Conservation (phyloP, 805 yeast genomes). For the Isabelozyma rhagii region DNA sequence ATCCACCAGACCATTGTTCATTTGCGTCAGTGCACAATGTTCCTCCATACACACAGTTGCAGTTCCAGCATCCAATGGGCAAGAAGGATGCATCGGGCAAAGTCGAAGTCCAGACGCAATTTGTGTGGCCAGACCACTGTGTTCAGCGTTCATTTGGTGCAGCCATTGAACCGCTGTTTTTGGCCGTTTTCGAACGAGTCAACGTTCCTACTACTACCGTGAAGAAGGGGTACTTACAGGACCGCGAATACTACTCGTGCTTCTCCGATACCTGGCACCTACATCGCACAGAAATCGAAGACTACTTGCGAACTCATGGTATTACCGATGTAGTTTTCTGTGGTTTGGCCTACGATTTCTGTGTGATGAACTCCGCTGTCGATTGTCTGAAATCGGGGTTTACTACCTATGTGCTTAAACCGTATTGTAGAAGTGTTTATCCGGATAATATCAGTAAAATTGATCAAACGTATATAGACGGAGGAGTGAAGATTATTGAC, state of each 20-base stretch:
- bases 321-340: slow-evolving; percentile 67
- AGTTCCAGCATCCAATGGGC: slow-evolving; percentile 49
- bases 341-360: slow-evolving; percentile 84
- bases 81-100: slow-evolving; percentile 20
- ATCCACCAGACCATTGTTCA: slow-evolving; percentile 73
- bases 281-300: slow-evolving; percentile 64
- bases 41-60: slow-evolving; percentile 49
- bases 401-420: slow-evolving; percentile 56
- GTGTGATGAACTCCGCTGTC: slow-evolving; percentile 75
- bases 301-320: slow-evolving; percentile 39
- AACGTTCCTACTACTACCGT: slow-evolving; percentile 43
- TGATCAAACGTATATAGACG: slow-evolving; percentile 25
- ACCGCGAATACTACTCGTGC: slow-evolving; percentile 85
- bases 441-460: slow-evolving; percentile 37
- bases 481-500: slow-evolving; percentile 29
- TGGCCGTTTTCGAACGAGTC: slow-evolving; percentile 27
- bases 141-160: slow-evolving; percentile 71
- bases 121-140: slow-evolving; percentile 92
- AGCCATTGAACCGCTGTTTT: slow-evolving; percentile 51
- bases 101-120: slow-evolving; percentile 32
- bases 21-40: slow-evolving; percentile 68
- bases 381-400: slow-evolving; percentile 65
- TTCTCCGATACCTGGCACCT: slow-evolving; percentile 76
- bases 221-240: slow-evolving; percentile 66
- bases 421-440: slow-evolving; percentile 55